Conservation (phyloP, 2,329 filamentous ascomycete species). For the Diaporthe citriasiana region DNA sequence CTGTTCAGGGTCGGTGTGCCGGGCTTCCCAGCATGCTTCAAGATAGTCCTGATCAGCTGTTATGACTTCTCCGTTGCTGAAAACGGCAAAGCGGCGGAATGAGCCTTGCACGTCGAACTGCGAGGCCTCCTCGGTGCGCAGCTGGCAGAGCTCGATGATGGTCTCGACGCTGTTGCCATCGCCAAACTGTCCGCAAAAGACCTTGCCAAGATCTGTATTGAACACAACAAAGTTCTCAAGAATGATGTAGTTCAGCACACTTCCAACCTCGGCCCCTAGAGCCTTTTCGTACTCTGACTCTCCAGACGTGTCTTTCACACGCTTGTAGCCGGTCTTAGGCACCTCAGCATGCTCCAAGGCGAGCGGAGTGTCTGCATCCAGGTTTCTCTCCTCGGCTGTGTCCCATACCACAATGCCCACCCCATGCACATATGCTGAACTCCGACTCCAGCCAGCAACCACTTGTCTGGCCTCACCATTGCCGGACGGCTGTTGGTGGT, state of each 20-base stretch:
- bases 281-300: constrained; percentile 12
- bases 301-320: background rate
- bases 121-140: background rate
- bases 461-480: background rate
- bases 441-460: constrained; percentile 5
- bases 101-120: constrained; percentile 14
- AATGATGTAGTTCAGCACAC: constrained; percentile 8
- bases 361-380: background rate
- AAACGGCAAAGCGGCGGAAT: constrained; percentile 15
- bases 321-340: background rate
- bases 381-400: background rate
- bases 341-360: background rate
- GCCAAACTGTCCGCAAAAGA: background rate
- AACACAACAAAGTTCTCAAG: constrained; percentile 9
- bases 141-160: background rate
- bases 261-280: background rate
- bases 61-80: background rate
- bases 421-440: constrained; percentile 7
- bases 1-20: constrained; percentile 1
- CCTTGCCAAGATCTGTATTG: constrained; percentile 15
- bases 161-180: background rate
- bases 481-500: background rate
- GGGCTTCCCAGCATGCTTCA: constrained; percentile 4
- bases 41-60: constrained; percentile 1
- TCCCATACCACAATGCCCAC: constrained; percentile 25